Evolutionary conservation across 2,329 filamentous ascomycete genomes (phyloP).

Genomic region (Exserohilum turcica): DNA sequence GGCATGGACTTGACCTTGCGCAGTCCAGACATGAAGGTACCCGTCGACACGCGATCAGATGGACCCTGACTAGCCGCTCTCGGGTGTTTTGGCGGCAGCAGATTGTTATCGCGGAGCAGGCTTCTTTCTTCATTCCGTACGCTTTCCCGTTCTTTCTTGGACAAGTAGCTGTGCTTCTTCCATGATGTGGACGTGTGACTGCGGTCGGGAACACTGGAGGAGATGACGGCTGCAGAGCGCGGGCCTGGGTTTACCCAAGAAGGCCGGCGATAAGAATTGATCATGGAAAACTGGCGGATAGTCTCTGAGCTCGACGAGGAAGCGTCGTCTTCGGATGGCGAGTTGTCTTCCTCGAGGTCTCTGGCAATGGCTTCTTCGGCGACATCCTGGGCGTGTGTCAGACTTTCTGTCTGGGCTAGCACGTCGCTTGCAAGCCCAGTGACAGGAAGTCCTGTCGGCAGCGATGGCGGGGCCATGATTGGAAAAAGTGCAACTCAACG

Average conservation of each 20-base stretch:
- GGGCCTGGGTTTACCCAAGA: conserved; percentile 75
- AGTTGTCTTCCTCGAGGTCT: conserved; percentile 43
- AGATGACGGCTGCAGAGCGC: conserved; percentile 70
- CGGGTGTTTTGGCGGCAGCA: conserved; percentile 60
- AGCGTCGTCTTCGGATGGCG: conserved; percentile 64
- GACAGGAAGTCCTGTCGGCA: conserved; percentile 13
- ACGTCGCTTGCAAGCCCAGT: conserved; percentile 31
- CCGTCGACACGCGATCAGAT: conserved; percentile 32
- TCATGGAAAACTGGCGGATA: conserved; percentile 57
- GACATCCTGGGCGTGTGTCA: conserved; percentile 40
- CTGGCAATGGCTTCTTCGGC: conserved; percentile 47
- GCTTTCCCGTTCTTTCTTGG: conserved; percentile 59
- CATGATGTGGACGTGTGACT: conserved; percentile 24
- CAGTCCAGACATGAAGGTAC: conserved; percentile 38
- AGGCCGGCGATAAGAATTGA: conserved; percentile 74
- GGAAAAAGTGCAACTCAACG: neutral
- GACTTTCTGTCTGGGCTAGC: conserved; percentile 38
- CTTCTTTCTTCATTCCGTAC: conserved; percentile 63
- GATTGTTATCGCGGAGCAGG: conserved; percentile 63
- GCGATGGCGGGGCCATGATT: conserved; percentile 26
- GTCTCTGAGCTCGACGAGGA: conserved; percentile 53
- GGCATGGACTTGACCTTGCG: conserved; percentile 36
- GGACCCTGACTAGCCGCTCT: conserved; percentile 42
- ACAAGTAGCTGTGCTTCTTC: conserved; percentile 51
- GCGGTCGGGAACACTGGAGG: conserved; percentile 57